These are phyloP conservation scores for Trametes elegans DNA, from an alignment of 768 basidiomycete species.

Conservation along the genomic window DNA sequence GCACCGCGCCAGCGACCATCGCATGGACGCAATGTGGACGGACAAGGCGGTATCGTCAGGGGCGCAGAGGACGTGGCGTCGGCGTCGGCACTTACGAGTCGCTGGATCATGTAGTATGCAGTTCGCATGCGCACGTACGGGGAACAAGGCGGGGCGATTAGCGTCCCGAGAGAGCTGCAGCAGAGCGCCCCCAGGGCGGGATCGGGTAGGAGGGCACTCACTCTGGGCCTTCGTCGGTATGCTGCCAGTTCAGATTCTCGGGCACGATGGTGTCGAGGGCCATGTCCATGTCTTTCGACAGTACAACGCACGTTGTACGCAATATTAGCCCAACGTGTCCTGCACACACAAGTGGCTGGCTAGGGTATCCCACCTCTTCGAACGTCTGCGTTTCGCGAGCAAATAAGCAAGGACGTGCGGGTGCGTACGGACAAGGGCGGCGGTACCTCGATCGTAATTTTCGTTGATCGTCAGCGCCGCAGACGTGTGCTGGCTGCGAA, in stretches of 20 bases:
- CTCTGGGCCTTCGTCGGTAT: slow-evolving; percentile 93
- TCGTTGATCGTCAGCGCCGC: slow-evolving; percentile 85
- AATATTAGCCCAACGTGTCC: neutral
- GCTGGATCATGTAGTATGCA: slow-evolving; percentile 39
- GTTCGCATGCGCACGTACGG: no score
- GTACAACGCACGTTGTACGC: neutral
- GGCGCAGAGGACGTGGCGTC: neutral
- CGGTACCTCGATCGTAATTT: slow-evolving; percentile 75
- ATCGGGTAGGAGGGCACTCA: slow-evolving; percentile 35
- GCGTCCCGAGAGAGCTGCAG: neutral
- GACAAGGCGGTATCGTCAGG: neutral
- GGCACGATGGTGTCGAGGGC: slow-evolving; percentile 87
- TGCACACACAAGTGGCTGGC: neutral
- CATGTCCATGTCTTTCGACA: slow-evolving; percentile 84
- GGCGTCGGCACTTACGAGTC: slow-evolving; percentile 59
- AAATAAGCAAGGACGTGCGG: neutral
- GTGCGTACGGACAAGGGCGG: neutral
- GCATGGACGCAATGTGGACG: neutral
- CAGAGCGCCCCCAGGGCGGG: neutral
- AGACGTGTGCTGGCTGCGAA: slow-evolving; percentile 68
- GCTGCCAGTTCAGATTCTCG: slow-evolving; percentile 75
- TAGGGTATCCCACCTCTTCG: slow-evolving; percentile 36
- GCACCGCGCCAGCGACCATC: neutral
- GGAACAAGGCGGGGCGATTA: no score
- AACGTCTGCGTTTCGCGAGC: slow-evolving; percentile 34